Evolutionary conservation across 2,329 filamentous ascomycete species (phyloP).

Genomic region (Chaetomium globosum): DNA sequence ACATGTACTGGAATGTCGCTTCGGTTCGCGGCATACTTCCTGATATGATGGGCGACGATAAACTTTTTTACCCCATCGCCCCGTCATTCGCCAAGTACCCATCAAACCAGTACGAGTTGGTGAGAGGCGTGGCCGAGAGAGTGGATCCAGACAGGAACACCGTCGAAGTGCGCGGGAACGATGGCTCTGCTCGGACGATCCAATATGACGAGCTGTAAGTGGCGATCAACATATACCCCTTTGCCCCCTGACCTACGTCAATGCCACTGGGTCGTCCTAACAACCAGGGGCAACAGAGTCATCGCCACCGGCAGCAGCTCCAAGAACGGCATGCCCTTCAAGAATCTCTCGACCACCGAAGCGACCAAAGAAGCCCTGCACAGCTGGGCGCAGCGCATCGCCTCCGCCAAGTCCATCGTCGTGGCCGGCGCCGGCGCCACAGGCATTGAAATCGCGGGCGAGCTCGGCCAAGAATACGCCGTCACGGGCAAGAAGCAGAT

Average conservation of each 20-base stretch:
- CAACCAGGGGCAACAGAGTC: slow-evolving; percentile 37
- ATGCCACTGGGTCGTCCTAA: background rate
- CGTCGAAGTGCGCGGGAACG: slow-evolving; percentile 47
- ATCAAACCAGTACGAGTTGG: slow-evolving; percentile 53
- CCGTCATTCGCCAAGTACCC: slow-evolving; percentile 55
- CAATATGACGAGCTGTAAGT: slow-evolving; percentile 52
- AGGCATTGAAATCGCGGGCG: slow-evolving; percentile 55
- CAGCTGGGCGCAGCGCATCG: slow-evolving; percentile 44
- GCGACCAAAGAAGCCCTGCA: slow-evolving; percentile 48
- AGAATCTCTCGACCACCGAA: slow-evolving; percentile 48
- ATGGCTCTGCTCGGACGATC: slow-evolving; percentile 43
- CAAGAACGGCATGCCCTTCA: slow-evolving; percentile 53
- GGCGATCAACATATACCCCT: background rate
- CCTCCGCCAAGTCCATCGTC: slow-evolving; percentile 52
- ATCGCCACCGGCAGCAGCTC: slow-evolving; percentile 57
- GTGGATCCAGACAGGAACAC: slow-evolving; percentile 49
- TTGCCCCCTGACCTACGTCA: background rate
- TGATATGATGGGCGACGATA: slow-evolving; percentile 43
- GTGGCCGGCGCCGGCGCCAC: slow-evolving; percentile 56
- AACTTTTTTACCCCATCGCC: slow-evolving; percentile 51
- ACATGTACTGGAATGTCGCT: slow-evolving; percentile 37
- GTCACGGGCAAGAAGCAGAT: slow-evolving; percentile 50
- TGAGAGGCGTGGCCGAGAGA: slow-evolving; percentile 52
- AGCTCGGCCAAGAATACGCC: slow-evolving; percentile 54
- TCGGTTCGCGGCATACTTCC: slow-evolving; percentile 38